Base-by-base conservation (phyloP, 2,329 filamentous ascomycete species). In the Pseudocercospora cruenta region DNA sequence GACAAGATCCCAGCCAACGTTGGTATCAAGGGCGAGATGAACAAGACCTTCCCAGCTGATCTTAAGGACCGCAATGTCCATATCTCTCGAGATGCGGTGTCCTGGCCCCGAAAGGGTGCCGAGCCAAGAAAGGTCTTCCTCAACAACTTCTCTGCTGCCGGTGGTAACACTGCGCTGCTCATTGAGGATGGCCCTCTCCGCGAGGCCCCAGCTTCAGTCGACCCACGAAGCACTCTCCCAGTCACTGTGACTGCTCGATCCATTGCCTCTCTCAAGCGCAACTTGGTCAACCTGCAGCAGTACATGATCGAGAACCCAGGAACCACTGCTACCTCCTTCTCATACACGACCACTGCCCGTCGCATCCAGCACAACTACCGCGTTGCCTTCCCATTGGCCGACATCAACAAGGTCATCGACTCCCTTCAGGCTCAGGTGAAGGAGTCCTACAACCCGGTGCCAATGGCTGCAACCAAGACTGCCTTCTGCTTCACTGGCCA, bases 341-440 rank as follows among this genome's bases (percentile, higher is more conserved):
- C 83, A 1, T 85, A 85, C 77, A 85, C 82, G 5, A 78, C 82
- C n/a, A 84, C 82, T 65, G 83, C 83, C 67, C 82, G 83, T 69
- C 82, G 83, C 66, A 84, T 85, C 28, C 83, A 85, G 72, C 82
- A 85, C 76, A 84, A 84, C 75, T 84, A 84, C 75, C 81, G 83
- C 45, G 78, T 84, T 54, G 80, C 82, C 3, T 79, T 84, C 71
- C 77, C 81, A 33, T 80, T 83, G 9, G 77, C 78, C 19, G 80
- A 83, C 54, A 83, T 84, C 63, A 71, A 72, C 51, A 83, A 83
- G 74, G 81, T 82, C 59, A 79, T 78, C 68, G 80, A 81, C 60
- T 77, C 79, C 19, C 77, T 84, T 4, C 75, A 84, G 69, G 76
- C 79, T 43, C 82, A 84, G 74, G 67, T 82, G 55, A 84, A 83